phyloP scores from a whole-genome alignment of 2,329 filamentous ascomycete species.

The Hypoxylon sp. region DNA sequence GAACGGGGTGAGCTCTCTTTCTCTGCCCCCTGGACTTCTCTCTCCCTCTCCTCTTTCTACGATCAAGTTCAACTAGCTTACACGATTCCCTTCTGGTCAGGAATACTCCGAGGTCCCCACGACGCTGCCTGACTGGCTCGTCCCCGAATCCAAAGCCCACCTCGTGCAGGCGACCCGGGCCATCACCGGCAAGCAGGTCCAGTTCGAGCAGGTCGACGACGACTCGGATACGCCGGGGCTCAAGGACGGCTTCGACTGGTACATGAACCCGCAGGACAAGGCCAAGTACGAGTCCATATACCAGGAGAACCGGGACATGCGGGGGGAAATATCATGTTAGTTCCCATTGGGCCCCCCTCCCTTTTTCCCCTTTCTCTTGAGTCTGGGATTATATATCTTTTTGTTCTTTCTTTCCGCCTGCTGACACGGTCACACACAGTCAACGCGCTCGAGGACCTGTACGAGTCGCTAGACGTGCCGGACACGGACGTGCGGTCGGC shows the following conservation, averaged over 20 bases:
- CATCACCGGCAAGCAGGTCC: slow-evolving; percentile 77
- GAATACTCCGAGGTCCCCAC: slow-evolving; percentile 90
- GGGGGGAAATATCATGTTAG: slow-evolving; percentile 83
- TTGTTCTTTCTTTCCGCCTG: too few relatives aligned
- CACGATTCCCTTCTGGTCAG: too few relatives aligned
- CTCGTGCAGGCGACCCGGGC: slow-evolving; percentile 84
- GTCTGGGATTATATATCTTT: too few relatives aligned
- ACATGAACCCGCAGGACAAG: slow-evolving; percentile 93
- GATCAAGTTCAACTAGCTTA: too few relatives aligned
- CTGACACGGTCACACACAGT: slow-evolving; percentile 57
- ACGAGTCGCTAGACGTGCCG: slow-evolving; percentile 78
- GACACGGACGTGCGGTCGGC: slow-evolving; percentile 86
- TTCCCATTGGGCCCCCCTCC: slow-evolving; percentile 36
- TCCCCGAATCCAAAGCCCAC: slow-evolving; percentile 93
- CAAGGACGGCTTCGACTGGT: slow-evolving; percentile 99
- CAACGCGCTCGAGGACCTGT: slow-evolving; percentile 79
- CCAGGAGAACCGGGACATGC: slow-evolving; percentile 85
- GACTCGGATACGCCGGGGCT: slow-evolving; percentile 83
- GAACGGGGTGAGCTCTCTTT: slow-evolving; percentile 72
- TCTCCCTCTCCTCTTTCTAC: neutral
- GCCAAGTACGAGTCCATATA: slow-evolving; percentile 98
- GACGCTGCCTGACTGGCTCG: slow-evolving; percentile 90
- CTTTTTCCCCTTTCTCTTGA: neutral
- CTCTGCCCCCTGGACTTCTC: slow-evolving; percentile 5
- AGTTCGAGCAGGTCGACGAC: slow-evolving; percentile 86